Conservation (phyloP, 140 eudicot genomes). For the Oenanthe javanica region DNA sequence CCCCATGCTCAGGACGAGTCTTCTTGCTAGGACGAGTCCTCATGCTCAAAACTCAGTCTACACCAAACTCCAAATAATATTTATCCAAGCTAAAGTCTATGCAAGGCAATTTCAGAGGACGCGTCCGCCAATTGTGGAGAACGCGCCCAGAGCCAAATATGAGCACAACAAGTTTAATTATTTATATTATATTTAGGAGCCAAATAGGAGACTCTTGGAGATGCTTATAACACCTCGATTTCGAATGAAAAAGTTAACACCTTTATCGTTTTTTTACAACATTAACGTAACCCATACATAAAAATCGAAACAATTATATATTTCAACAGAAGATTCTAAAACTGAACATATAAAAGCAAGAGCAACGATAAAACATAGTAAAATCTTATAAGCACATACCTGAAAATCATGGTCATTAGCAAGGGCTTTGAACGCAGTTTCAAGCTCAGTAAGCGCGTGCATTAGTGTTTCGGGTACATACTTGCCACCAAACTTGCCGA, state of each 20-base stretch:
- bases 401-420: constrained; percentile 54
- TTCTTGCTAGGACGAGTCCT: no score
- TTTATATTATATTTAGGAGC: no score
- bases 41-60: no score
- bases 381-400: constrained; percentile 23
- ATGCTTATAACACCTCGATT: neutral
- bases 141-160: no score
- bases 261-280: neutral
- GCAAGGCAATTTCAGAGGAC: no score
- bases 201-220: no score
- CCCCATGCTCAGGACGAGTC: no score
- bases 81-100: no score
- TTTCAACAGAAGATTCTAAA: neutral
- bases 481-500: constrained; percentile 83
- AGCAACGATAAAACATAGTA: neutral
- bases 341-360: neutral
- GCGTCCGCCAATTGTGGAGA: no score
- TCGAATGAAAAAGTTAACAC: neutral
- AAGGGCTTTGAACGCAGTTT: constrained; percentile 56
- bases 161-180: no score
- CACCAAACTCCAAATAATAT: no score
- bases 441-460: constrained; percentile 75
- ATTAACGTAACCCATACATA: neutral
- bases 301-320: neutral
- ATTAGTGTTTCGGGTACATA: constrained; percentile 90